A percentile compares a stretch with the other conserved stretches of the same genome.
Evolutionary conservation across 495 filamentous ascomycete genomes (phyloP).

Genomic region (Endocarpon pusillum): DNA sequence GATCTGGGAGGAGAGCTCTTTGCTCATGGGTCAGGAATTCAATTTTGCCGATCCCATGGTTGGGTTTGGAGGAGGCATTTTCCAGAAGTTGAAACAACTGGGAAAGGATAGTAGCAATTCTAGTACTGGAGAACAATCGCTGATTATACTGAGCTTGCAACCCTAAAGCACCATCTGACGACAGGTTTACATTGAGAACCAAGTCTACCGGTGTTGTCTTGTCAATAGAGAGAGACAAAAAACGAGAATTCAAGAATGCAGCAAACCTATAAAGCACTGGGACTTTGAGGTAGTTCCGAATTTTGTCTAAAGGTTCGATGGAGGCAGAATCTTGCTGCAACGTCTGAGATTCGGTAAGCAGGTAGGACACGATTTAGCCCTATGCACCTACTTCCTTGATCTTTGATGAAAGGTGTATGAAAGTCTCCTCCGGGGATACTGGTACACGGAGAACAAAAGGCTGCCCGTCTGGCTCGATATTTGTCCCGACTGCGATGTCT

Average conservation of each 20-base stretch:
- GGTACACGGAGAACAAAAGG: slow-evolving; percentile 31
- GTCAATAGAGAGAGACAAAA: too few species aligned
- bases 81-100: slow-evolving; percentile 26
- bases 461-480: slow-evolving; percentile 25
- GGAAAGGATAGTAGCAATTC: slow-evolving; percentile 27
- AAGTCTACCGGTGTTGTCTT: too few species aligned
- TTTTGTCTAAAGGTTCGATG: slow-evolving; percentile 27
- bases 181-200: too few species aligned
- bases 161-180: too few species aligned
- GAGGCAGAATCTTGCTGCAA: slow-evolving; percentile 28
- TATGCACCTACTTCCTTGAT: slow-evolving; percentile 26
- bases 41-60: slow-evolving; percentile 28
- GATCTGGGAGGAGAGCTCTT: slow-evolving; percentile 44
- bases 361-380: neutral
- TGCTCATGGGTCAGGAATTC: slow-evolving; percentile 32
- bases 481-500: slow-evolving; percentile 33
- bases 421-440: slow-evolving; percentile 23
- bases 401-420: slow-evolving; percentile 24
- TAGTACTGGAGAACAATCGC: slow-evolving; percentile 29
- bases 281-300: slow-evolving; percentile 29
- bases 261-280: too few species aligned
- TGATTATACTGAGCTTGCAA: slow-evolving; percentile 34
- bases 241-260: too few species aligned
- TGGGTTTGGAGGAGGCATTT: slow-evolving; percentile 26
- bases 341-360: slow-evolving; percentile 12